Base-by-base conservation (phyloP, 768 basidiomycete genomes). In the Amanita rimosa region DNA sequence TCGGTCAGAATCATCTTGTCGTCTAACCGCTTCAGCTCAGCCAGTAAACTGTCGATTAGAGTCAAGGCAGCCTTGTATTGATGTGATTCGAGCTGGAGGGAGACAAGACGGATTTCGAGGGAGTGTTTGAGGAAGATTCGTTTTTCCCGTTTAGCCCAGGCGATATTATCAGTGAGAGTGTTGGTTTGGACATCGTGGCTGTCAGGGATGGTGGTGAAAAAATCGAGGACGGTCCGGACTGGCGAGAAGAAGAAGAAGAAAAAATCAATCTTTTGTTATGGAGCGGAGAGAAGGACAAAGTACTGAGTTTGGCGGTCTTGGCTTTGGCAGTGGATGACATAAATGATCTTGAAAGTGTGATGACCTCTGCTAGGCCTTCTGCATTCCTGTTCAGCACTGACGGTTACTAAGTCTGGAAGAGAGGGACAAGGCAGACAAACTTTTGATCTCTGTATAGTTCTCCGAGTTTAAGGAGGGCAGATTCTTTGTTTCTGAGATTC, bases 1-100 rank as follows among this genome's bases (percentile, higher is more conserved):
- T 98, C 95, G 3, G 94, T 97, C 26, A 99, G 74, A 53, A 98
- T 88, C 78, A 95, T 85, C 72, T 98, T 98, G 68, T 98, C 96
- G 63, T 99, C 95, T 22, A 99, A 70, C 21, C 83, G 78, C 65
- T 88, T 92, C 16, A 99, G 77, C 64, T 98, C 96, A 1, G 83
- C 83, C 29, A 98, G 73, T n/a, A 99, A 77, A 0, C 73, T 71
- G 52, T 94, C 92, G 53, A 97, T 93, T 44, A 91, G 75, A 0
- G 75, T 58, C 11, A 97, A 73, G 0, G 95, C 92, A 0, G 79
- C 74, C 57, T 85, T 82, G 71, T 79, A 88, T 56, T 86, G 79
- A 21, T 75, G 70, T 0, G 80, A 72, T 51, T 92, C 89, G 21
- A 96, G 74, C 58, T 87, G 79, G 78, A 97, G 71, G 19, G 78